Percentiles rank a stretch among this genome's conserved stretches.
phyloP scores from a whole-genome alignment of 2,329 filamentous ascomycete species.

The Sordariomycetes sp. region DNA sequence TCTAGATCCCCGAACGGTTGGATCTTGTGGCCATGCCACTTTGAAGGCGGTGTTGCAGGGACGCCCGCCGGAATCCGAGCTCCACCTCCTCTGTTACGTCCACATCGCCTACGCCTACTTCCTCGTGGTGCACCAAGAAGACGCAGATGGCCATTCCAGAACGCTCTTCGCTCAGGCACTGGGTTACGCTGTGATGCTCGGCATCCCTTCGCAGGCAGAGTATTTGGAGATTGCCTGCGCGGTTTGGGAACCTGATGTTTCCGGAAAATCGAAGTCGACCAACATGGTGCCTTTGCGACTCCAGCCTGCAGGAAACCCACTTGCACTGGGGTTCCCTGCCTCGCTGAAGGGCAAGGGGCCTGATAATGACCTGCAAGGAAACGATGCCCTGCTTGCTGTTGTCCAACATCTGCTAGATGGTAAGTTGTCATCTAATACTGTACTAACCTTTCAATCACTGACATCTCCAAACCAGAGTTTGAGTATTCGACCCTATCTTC shows the following conservation, averaged over 20 bases:
- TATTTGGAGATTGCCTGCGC: slow-evolving; percentile 29
- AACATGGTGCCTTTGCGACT: not conserved
- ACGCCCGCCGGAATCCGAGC: slow-evolving; percentile 19
- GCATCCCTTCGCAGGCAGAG: slow-evolving; percentile 17
- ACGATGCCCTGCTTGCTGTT: slow-evolving; percentile 20
- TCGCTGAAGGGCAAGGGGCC: not conserved
- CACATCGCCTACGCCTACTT: slow-evolving; percentile 38
- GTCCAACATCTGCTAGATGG: slow-evolving; percentile 38
- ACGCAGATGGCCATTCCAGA: slow-evolving; percentile 18
- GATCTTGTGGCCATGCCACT: slow-evolving; percentile 24
- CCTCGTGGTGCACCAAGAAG: slow-evolving; percentile 28
- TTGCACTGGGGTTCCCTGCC: not conserved
- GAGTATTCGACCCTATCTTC: slow-evolving; percentile 22
- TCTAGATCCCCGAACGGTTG: slow-evolving; percentile 24
- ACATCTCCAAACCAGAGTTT: slow-evolving; percentile 22
- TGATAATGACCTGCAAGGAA: not conserved
- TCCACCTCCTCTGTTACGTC: slow-evolving; percentile 34
- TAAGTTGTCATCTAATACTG: slow-evolving; percentile 13
- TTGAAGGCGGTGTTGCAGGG: slow-evolving; percentile 25
- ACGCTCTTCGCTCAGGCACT: slow-evolving; percentile 33
- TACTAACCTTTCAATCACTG: not conserved
- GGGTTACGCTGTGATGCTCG: slow-evolving; percentile 26
- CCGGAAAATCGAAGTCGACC: slow-evolving; percentile 6
- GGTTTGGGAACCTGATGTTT: slow-evolving; percentile 33
- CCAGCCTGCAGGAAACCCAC: not conserved